Conservation (phyloP, 208 protist genomes). For the Trichomonas vaginalis region DNA sequence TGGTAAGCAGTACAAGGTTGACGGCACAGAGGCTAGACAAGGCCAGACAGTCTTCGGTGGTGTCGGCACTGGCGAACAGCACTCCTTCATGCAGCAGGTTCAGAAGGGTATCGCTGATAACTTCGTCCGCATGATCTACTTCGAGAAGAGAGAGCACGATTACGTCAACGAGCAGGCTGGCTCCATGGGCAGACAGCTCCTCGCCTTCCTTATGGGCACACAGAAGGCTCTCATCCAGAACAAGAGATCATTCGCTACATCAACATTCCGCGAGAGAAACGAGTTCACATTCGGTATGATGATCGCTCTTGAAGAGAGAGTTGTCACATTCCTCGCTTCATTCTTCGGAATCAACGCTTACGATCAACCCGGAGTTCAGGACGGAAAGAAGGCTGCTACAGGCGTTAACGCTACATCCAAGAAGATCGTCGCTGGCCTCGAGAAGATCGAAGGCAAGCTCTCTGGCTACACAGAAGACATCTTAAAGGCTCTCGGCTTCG, state of each 20-base stretch:
- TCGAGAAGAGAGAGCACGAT: background rate
- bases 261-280: background rate
- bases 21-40: background rate
- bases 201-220: background rate
- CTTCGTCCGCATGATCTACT: background rate
- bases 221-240: constrained; percentile 3
- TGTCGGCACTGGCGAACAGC: background rate
- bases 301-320: background rate
- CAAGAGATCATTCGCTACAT: background rate
- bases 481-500: background rate
- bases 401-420: background rate
- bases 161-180: background rate
- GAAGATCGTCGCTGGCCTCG: background rate
- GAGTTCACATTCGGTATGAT: constrained; percentile 14
- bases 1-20: background rate
- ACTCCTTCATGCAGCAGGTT: constrained; percentile 16
- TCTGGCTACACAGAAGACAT: background rate
- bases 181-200: background rate
- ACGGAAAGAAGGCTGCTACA: background rate
- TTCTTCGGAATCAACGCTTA: background rate
- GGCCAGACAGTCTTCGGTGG: constrained; percentile 13
- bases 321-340: background rate
- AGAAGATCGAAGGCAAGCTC: background rate
- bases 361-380: constrained; percentile 14
- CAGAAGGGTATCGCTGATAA: background rate